Evolutionary conservation across 805 yeast genomes (phyloP).

Genomic region (Wickerhamomyces rabaulensis): DNA sequence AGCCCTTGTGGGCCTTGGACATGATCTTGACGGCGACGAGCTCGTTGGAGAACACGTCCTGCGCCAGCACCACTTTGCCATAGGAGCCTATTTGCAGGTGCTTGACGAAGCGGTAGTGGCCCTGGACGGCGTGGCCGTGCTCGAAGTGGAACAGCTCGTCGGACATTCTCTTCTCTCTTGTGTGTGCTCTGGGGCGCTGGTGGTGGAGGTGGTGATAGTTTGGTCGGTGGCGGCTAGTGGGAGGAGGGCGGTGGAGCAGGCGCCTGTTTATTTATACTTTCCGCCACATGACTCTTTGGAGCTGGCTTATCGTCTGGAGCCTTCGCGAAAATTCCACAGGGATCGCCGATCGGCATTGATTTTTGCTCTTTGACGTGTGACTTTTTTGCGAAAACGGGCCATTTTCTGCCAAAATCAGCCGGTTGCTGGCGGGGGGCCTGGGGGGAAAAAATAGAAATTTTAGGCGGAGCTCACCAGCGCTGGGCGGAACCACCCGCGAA

Average conservation of each 20-base stretch:
- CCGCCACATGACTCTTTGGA: background rate
- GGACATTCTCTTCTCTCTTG: background rate
- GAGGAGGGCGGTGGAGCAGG: background rate
- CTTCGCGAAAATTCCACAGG: background rate
- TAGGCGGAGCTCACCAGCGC: background rate
- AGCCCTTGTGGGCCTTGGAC: constrained; percentile 37
- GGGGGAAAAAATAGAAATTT: background rate
- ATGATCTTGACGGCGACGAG: constrained; percentile 54
- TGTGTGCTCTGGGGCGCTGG: background rate
- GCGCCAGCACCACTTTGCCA: constrained; percentile 54
- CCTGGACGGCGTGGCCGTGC: background rate
- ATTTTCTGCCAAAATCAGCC: too few species aligned
- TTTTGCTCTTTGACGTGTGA: background rate
- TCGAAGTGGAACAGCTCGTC: constrained; percentile 9
- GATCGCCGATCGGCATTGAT: background rate
- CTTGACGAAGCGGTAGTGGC: constrained; percentile 5
- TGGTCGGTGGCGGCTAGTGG: background rate
- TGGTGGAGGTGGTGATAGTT: background rate
- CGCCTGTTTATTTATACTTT: background rate
- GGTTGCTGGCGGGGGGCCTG: too few species aligned
- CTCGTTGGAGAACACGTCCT: constrained; percentile 27
- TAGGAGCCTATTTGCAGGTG: constrained; percentile 42
- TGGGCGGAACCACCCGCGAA: too few species aligned
- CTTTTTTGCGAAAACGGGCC: background rate
- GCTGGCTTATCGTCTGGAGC: background rate